Evolutionary conservation across 345 rosid genomes (phyloP), one percentile per base, ranked within the genome.

Genomic region (Populus nigra): DNA sequence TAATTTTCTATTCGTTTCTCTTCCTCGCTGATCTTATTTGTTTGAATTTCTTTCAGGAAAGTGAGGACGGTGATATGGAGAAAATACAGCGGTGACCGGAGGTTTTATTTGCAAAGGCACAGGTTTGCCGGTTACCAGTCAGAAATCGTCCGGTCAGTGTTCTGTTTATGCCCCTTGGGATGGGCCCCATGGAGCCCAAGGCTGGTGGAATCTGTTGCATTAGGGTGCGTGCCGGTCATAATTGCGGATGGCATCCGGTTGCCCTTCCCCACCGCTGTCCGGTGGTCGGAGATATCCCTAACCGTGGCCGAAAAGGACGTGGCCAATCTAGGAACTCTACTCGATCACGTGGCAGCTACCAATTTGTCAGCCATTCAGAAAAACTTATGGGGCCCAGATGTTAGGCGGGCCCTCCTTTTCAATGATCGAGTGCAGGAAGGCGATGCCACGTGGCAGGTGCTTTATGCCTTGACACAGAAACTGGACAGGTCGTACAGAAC

Each of bases 141-240:
- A 36, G 99, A 96, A 70, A 93, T 96, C 3, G 88, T 82, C 8
- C 82, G 97, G 47, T 96, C 99, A 0, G 90, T 89, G 23, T 96
- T 96, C 73, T 96, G 99, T 77, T 83, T 96, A 9, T 93, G 98
- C 71, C 99, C 99, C 0, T 85, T 91, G 0, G 99, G 99, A 69
- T 96, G 99, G 99, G 99, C 99, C 75, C 99, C 99, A 0, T 96
- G 99, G 99, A 96, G 98, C 77, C 99, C 99, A 0, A 77, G 99
- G 73, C 87, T 96, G 15, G 98, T 93, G 16, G 99, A 96, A 76
- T 90, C 99, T 0, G 95, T 89, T 5, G 94, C 86, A 0, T 86
- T 96, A 66, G 99, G 99, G 0, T 96, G 99, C 72, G 91, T 96
- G 29, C 99, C 99, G 12, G 98, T 96, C 15, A 87, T 93, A 5